These are phyloP conservation scores for Aspergillus eucalypticola DNA, from an alignment of 2,329 filamentous ascomycete genomes.

Conservation along the genomic window DNA sequence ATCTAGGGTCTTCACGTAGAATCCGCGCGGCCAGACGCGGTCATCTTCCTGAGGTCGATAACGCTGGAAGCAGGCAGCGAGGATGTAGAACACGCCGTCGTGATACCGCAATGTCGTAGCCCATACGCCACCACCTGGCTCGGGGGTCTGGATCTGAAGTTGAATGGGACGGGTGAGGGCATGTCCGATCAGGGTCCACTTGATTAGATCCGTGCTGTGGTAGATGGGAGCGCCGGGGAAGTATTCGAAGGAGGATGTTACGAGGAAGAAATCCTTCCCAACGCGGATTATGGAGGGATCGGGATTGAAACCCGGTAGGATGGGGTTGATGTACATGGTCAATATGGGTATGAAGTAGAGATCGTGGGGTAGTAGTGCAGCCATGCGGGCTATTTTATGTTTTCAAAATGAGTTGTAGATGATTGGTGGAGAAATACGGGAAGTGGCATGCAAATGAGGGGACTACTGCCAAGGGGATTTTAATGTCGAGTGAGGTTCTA, in stretches of 20 bases:
- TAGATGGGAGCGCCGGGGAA: constrained; percentile 65
- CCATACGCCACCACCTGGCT: constrained; percentile 44
- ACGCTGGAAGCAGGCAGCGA: constrained; percentile 47
- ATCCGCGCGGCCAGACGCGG: constrained; percentile 54
- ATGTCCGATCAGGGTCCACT: constrained; percentile 42
- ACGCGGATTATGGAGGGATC: constrained; percentile 60
- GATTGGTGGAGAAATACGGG: constrained; percentile 7
- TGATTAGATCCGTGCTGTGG: constrained; percentile 51
- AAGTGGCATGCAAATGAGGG: not conserved
- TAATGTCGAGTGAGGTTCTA: not conserved
- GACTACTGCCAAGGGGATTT: not conserved
- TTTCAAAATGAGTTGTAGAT: not conserved
- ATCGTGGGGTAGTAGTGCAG: not conserved
- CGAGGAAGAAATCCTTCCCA: constrained; percentile 57
- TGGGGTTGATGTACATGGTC: constrained; percentile 46
- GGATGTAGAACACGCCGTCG: constrained; percentile 49
- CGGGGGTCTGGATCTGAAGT: constrained; percentile 37
- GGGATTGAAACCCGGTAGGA: constrained; percentile 62
- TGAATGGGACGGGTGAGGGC: constrained; percentile 36
- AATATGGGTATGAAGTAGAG: not conserved
- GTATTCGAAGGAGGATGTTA: constrained; percentile 64
- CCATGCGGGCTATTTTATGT: not conserved
- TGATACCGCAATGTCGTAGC: constrained; percentile 53
- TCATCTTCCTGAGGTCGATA: constrained; percentile 46
- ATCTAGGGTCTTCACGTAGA: constrained; percentile 56